phyloP scores from a whole-genome alignment of 2,329 filamentous ascomycete species.

The Alternaria brassicicola region DNA sequence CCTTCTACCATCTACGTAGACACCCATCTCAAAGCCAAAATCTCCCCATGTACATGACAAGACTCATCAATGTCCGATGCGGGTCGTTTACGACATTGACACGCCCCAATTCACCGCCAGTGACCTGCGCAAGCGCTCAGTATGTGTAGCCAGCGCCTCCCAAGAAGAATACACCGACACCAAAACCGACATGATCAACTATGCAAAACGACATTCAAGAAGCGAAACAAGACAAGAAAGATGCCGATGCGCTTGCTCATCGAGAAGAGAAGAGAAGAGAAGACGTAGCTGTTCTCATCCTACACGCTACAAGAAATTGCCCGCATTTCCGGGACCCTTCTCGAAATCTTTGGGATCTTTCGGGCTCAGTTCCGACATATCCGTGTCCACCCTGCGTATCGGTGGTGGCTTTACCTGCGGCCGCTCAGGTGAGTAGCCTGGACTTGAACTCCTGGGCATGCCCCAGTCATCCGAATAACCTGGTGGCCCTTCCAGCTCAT shows the following conservation, averaged over 20 bases:
- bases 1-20: background rate
- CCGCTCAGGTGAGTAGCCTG: conserved; percentile 15
- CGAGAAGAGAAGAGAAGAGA: background rate
- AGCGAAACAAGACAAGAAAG: background rate
- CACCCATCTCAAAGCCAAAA: background rate
- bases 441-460: conserved; percentile 16
- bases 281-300: background rate
- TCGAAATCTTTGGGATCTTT: conserved; percentile 15
- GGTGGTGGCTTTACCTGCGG: background rate
- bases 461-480: conserved; percentile 25
- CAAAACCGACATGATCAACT: background rate
- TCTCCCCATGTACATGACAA: background rate
- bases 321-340: background rate
- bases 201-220: conserved; percentile 9
- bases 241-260: background rate
- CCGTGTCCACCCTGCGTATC: conserved; percentile 15
- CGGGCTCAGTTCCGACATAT: conserved; percentile 7
- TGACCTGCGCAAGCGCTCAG: background rate
- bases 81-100: background rate
- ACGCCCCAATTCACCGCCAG: background rate
- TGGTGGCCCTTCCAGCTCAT: conserved; percentile 22
- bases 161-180: background rate
- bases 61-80: background rate
- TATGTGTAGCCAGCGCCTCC: background rate
- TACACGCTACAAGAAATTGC: background rate